Conservation (phyloP, 2,329 filamentous ascomycete species). For the Magnaporthiopsis rhizophila region DNA sequence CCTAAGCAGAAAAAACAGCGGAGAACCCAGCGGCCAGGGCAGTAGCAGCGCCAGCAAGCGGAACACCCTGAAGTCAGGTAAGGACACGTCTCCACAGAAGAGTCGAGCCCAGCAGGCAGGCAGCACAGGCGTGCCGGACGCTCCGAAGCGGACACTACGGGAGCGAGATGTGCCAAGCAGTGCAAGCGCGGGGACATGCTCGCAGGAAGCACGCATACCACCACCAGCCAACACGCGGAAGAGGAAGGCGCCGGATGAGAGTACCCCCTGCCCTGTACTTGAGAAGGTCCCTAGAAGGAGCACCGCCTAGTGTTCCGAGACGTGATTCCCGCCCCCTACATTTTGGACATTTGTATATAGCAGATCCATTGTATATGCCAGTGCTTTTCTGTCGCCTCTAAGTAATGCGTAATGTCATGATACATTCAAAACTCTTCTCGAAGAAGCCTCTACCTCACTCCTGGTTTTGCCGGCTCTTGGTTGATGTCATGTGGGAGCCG, state of each 20-base stretch:
- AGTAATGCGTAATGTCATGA: neutral
- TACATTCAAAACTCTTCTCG: neutral
- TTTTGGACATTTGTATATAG: neutral
- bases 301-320: neutral
- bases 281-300: neutral
- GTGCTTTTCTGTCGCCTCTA: neutral
- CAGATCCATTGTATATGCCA: neutral
- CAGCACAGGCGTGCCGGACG: no score
- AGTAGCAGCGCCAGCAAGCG: neutral
- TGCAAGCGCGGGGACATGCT: neutral
- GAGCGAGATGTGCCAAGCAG: neutral
- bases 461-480: no score
- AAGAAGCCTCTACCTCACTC: no score
- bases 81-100: neutral
- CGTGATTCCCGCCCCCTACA: neutral
- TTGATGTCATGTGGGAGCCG: no score
- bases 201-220: no score
- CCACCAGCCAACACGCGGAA: neutral
- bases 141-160: neutral
- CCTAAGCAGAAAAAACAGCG: no score
- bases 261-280: neutral
- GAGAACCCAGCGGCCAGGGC: no score
- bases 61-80: neutral
- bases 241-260: neutral
- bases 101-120: neutral